A percentile compares a stretch with the other conserved stretches of the same genome.
Conservation (phyloP, 2,329 filamentous ascomycete species). For the Graphium sp. region DNA sequence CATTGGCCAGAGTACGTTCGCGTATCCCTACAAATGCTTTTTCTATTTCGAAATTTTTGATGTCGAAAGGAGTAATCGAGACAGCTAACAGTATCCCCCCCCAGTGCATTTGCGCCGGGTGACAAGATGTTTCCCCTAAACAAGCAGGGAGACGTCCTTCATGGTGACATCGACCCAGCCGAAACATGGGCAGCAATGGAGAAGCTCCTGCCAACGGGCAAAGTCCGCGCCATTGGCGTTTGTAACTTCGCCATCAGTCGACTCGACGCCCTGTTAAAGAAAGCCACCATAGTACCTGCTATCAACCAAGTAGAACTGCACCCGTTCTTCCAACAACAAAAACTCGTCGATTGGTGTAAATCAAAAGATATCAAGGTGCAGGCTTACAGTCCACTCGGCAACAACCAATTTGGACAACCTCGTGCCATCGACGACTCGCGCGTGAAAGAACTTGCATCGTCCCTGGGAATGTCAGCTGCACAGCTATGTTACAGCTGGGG, state of each 20-base stretch:
- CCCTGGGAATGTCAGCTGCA: too few relatives aligned
- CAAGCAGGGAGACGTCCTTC: conserved; percentile 7
- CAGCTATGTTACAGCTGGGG: too few relatives aligned
- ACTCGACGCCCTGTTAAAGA: conserved; percentile 22
- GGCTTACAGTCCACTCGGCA: conserved; percentile 15
- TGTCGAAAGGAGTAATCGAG: too few relatives aligned
- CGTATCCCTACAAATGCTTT: too few relatives aligned
- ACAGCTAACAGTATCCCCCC: too few relatives aligned
- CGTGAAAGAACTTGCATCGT: too few relatives aligned
- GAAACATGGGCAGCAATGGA: conserved; percentile 16
- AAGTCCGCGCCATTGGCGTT: conserved; percentile 25
- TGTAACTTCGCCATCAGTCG: conserved; percentile 38
- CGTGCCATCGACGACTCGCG: conserved; percentile 37
- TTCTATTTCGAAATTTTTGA: too few relatives aligned
- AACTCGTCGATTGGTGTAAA: conserved; percentile 15
- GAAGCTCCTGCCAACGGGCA: conserved; percentile 10
- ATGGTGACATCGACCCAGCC: conserved; percentile 8
- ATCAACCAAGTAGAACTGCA: conserved; percentile 14
- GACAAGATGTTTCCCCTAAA: conserved; percentile 7
- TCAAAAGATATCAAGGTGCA: conserved; percentile 16
- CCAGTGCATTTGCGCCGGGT: conserved; percentile 10
- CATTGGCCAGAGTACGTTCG: too few relatives aligned
- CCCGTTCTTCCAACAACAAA: conserved; percentile 18
- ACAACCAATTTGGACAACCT: too few relatives aligned
- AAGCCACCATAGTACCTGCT: conserved; percentile 12